A percentile compares a stretch with the other conserved stretches of the same genome.
These are phyloP conservation scores for Phaffia australis DNA, from an alignment of 768 basidiomycete genomes.

Conservation along the genomic window DNA sequence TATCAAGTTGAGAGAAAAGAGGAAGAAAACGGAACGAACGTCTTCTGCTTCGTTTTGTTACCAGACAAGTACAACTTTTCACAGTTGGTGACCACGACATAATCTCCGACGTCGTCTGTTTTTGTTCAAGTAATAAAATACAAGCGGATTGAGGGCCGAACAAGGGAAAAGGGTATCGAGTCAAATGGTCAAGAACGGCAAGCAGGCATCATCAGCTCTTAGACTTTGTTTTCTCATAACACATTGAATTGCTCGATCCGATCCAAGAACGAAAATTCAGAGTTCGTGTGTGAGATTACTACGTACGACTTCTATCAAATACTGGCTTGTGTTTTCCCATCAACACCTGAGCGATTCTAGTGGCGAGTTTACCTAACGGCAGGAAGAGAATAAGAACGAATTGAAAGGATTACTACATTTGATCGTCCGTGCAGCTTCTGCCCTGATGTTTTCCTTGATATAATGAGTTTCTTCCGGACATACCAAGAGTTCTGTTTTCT, in stretches of 20 bases:
- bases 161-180: no score
- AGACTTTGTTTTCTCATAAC: neutral
- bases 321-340: slow-evolving; percentile 99
- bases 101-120: slow-evolving; percentile 54
- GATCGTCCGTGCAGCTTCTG: no score
- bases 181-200: no score
- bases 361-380: slow-evolving; percentile 58
- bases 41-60: slow-evolving; percentile 70
- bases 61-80: slow-evolving; percentile 75
- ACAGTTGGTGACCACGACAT: slow-evolving; percentile 89
- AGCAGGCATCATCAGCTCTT: slow-evolving; percentile 4
- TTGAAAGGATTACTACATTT: neutral
- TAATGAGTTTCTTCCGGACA: neutral
- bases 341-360: slow-evolving; percentile 82
- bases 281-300: neutral
- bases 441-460: no score
- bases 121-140: no score
- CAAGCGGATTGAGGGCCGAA: no score
- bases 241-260: neutral
- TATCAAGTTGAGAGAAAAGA: neutral
- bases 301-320: slow-evolving; percentile 77
- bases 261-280: neutral
- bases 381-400: neutral
- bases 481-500: slow-evolving; percentile 72
- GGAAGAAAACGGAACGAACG: slow-evolving; percentile 33